Conservation (phyloP, 176 grass and related monocot genomes). For the Bonia amplexicaulis region DNA sequence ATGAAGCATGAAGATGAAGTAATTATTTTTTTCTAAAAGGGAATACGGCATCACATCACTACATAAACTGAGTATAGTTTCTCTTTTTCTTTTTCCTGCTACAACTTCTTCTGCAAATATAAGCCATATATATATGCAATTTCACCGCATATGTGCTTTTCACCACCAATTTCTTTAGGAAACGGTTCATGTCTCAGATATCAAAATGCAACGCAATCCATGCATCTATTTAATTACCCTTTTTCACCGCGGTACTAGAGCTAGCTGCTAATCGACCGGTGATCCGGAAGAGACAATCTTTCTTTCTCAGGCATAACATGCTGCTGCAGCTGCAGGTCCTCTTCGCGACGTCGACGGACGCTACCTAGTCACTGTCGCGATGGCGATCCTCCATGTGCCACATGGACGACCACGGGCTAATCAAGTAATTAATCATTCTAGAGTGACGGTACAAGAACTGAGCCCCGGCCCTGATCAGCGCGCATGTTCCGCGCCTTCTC, state of each 20-base stretch:
- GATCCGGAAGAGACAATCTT: neutral
- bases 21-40: neutral
- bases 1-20: neutral
- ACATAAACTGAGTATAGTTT: neutral
- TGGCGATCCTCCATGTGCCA: conserved; percentile 1
- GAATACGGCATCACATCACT: neutral
- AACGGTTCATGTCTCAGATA: no score
- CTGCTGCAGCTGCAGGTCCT: neutral
- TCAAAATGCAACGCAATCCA: neutral
- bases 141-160: neutral
- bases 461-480: neutral
- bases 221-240: no score
- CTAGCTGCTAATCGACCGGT: neutral
- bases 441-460: neutral
- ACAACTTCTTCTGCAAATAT: neutral
- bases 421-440: neutral
- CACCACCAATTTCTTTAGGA: neutral
- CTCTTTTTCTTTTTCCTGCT: neutral
- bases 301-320: neutral
- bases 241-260: neutral
- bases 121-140: neutral
- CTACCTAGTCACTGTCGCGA: neutral
- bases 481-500: neutral
- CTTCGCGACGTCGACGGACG: neutral
- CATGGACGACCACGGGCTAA: neutral